These are phyloP conservation scores for Cercospora canescens DNA, from an alignment of 2,329 filamentous ascomycete genomes.

Conservation along the genomic window DNA sequence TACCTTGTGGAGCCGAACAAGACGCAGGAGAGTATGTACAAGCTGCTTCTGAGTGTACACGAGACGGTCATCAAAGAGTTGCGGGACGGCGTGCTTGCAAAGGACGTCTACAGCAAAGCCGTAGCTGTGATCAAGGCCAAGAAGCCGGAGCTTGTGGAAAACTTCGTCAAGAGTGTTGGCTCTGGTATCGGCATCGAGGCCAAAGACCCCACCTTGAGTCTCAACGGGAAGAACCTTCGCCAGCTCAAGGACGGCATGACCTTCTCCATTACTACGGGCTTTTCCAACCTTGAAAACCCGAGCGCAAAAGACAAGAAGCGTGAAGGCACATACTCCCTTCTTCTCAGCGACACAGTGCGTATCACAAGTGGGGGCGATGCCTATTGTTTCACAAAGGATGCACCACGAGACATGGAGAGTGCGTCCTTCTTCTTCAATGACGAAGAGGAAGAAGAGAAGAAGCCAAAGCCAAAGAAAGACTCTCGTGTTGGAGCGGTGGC, in stretches of 20 bases:
- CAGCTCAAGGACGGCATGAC: constrained; percentile 96
- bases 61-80: constrained; percentile 89
- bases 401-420: constrained; percentile 85
- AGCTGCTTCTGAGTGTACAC: constrained; percentile 79
- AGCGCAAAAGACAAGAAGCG: constrained; percentile 87
- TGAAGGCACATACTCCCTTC: constrained; percentile 76
- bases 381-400: constrained; percentile 90
- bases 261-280: constrained; percentile 82
- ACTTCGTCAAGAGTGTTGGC: constrained; percentile 90
- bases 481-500: constrained; percentile 81
- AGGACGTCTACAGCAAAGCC: constrained; percentile 91
- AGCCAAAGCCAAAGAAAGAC: constrained; percentile 87
- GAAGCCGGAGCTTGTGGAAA: constrained; percentile 92
- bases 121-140: constrained; percentile 77
- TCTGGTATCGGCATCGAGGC: constrained; percentile 92
- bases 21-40: constrained; percentile 91
- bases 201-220: constrained; percentile 75
- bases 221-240: constrained; percentile 84
- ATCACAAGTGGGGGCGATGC: constrained; percentile 71
- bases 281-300: constrained; percentile 85
- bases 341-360: constrained; percentile 90
- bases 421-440: constrained; percentile 99
- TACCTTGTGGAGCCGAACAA: constrained; percentile 98
- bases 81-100: constrained; percentile 79
- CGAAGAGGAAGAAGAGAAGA: constrained; percentile 80